A percentile compares a stretch with the other conserved stretches of the same genome.
phyloP scores from a whole-genome alignment of 352 stramenopile genomes.

The Vaucheria bursata region DNA sequence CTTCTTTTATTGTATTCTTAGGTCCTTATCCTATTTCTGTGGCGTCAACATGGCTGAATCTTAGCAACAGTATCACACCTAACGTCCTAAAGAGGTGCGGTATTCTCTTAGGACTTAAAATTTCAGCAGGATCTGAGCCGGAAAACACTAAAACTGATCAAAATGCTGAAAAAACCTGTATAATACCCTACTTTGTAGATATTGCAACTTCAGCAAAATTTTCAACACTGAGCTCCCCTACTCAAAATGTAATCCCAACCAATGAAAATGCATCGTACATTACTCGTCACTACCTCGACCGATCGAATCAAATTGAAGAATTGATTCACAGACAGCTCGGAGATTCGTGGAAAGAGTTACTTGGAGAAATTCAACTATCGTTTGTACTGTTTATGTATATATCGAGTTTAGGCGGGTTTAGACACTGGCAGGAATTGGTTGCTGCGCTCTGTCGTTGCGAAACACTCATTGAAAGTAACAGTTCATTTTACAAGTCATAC shows the following conservation, averaged over 20 bases:
- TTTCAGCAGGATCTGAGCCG: not conserved
- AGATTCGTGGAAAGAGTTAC: constrained; percentile 18
- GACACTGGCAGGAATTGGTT: constrained; percentile 29
- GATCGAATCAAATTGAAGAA: not conserved
- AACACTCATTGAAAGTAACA: constrained; percentile 16
- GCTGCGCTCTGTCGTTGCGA: constrained; percentile 33
- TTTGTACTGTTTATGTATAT: constrained; percentile 40
- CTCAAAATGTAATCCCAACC: not conserved
- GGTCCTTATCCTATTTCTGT: constrained; percentile 19
- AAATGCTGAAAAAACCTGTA: not conserved
- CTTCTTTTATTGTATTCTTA: too few species aligned
- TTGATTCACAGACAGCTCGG: not conserved
- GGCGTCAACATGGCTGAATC: constrained; percentile 22
- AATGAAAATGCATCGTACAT: not conserved
- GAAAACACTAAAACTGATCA: not conserved
- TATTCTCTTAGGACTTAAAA: constrained; percentile 11
- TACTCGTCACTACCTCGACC: not conserved
- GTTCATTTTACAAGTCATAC: constrained; percentile 18
- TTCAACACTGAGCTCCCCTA: not conserved
- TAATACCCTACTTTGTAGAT: constrained; percentile 29
- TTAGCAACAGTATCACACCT: constrained; percentile 27
- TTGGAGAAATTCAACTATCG: constrained; percentile 34
- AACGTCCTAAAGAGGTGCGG: constrained; percentile 27
- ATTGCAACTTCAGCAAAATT: constrained; percentile 15
- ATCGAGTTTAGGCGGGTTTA: constrained; percentile 20